Evolutionary conservation across 345 rosid species (phyloP), one percentile per base, ranked within the genome.

Genomic region (Gossypioides kirkii): DNA sequence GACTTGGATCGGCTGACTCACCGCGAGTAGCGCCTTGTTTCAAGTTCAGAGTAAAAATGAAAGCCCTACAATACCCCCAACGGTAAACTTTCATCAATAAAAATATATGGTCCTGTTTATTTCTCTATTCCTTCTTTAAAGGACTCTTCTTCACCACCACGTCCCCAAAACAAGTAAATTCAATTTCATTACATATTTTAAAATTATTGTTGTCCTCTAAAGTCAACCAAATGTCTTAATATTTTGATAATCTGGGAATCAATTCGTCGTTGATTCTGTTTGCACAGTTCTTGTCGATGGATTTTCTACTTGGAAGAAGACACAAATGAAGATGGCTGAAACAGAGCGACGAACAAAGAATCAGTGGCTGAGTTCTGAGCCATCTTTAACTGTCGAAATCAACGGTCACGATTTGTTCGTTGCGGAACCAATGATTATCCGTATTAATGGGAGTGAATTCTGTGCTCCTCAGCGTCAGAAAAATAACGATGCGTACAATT

Each of bases 361-460:
- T 73, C 75, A 47, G 0, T 80, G 82, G 84, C 62, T 77, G 81
- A 75, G 70, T 38, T 22, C 73, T 2, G 83, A 70, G 73, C 71
- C 25, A 26, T 73, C 73, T 10, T 71, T 61, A 1, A 59, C 16
- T 17, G 55, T 59, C 23, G 52, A 25, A 9, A 49, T 83, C 16
- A 49, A 74, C 45, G 76, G 71, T 3, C 78, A 70, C 54, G 72
- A 64, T 41, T 59, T 75, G 50, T 17, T 47, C 61, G 53, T 71
- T 46, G 8, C 49, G 70, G 82, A 78, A 54, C 74, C 74, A 55
- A 71, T 75, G 61, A 38, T 65, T 9, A 49, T 13, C 22, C 76
- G 61, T 22, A 60, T 61, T 62, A 82, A 76, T 38, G 79, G 25
- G 22, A 64, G 60, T 28, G 81, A 72, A 53, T 64, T 74, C n/a